phyloP scores from a whole-genome alignment of 257 asterid genomes.

The Nicotiana benthamiana region DNA sequence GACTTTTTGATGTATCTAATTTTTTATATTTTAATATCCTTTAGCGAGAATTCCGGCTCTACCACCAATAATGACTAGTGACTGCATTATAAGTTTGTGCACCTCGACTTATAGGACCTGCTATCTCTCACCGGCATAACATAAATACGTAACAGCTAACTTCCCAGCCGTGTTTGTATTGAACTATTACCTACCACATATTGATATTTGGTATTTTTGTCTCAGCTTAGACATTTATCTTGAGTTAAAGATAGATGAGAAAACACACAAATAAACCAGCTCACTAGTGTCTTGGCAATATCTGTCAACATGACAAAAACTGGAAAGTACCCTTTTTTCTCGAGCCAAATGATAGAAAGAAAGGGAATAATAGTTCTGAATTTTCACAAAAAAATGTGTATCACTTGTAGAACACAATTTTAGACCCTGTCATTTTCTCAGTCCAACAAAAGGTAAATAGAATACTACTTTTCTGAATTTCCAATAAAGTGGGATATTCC shows the following conservation, averaged over 20 bases:
- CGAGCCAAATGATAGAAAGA: not conserved
- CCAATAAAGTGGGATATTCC: no score
- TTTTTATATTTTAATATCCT: no score
- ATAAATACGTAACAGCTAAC: no score
- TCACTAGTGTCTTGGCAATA: not conserved
- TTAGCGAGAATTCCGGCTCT: no score
- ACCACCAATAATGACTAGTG: no score
- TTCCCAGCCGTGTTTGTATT: not conserved
- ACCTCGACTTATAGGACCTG: not conserved
- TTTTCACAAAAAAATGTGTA: not conserved
- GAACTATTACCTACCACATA: not conserved
- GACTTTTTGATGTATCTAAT: no score
- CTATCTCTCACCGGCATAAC: no score
- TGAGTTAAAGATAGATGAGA: not conserved
- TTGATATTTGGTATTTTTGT: not conserved
- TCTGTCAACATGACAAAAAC: not conserved
- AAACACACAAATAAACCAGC: not conserved
- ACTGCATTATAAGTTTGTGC: not conserved
- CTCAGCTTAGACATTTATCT: not conserved
- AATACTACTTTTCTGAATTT: not conserved
- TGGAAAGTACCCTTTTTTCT: not conserved
- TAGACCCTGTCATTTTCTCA: not conserved
- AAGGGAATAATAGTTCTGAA: not conserved
- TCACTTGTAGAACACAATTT: not conserved
- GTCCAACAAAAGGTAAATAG: not conserved